Evolutionary conservation across 306 rosid species (phyloP), one percentile per base, ranked within the genome.

Genomic region (Urtica urens): DNA sequence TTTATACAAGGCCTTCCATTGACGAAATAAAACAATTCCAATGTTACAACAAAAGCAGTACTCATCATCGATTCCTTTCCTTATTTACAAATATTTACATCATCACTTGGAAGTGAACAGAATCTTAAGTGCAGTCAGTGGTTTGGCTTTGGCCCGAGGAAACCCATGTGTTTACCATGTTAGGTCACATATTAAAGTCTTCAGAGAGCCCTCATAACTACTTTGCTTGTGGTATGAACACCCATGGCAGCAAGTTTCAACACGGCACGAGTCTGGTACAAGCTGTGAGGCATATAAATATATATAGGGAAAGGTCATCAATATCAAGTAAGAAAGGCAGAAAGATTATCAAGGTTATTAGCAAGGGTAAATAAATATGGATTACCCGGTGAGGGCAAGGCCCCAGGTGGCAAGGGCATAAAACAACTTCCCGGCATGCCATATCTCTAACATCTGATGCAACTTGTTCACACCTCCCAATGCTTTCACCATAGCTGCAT

Each of bases 331-430:
- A n/a, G n/a, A n/a, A n/a, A n/a, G n/a, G n/a, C n/a, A n/a, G n/a
- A n/a, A n/a, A n/a, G n/a, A n/a, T n/a, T n/a, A n/a, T n/a, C n/a
- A n/a, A n/a, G n/a, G n/a, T n/a, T n/a, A n/a, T n/a, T n/a, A n/a
- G n/a, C n/a, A n/a, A n/a, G n/a, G n/a, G n/a, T n/a, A n/a, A n/a
- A n/a, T n/a, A 23, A 34, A 39, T 17, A 55, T 58, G 57, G 26
- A 67, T 63, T 64, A 90, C 95, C 95, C 95, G 0, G 79, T 70
- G 58, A 90, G 75, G 62, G 99, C 83, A 69, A 90, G 94, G 60
- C 99, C 99, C 99, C 99, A 90, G 26, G 95, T 81, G 70, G 94
- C 71, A 22, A 90, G 63, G 30, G 92, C 31, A 69, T 85, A 90
- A 49, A 90, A 82, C 70, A 85, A 34, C 62, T 51, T 76, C 39